Base-by-base conservation (phyloP, 2,329 filamentous ascomycete species). In the Incumbomyces delicatus region DNA sequence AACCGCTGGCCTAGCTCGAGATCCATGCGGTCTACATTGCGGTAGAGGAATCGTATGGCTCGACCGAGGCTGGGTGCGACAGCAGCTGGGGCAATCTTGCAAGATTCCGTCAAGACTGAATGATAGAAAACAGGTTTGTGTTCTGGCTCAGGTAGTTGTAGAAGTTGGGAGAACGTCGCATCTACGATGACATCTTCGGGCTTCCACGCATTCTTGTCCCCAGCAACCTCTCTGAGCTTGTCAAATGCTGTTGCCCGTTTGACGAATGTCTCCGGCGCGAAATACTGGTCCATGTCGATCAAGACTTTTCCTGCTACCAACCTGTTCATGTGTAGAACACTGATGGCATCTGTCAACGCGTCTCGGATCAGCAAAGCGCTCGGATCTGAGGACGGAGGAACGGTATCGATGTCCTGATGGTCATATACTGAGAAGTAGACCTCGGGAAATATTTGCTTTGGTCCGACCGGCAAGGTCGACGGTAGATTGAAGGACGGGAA, bases 81-180 rank as follows among this genome's bases (percentile, higher is more conserved):
- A n/a, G 92, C 92, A 13, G 87, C 88, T 1, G 92, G 92, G 0
- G 89, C 90, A 57, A 96, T 81, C 69, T 95, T 96, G 72, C 92
- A 98, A 49, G 87, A 81, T 65, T 98, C 90, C 0, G 90, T 96
- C 41, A 98, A 79, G 2, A 96, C 81, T 0, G 89, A 85, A 66
- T 98, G 92, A 64, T 95, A 98, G 67, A 95, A 98, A 8, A 98
- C 87, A 1, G 95, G 74, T 66, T 95, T 95, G 68, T 95, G 88
- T 66, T 95, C 87, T 0, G 92, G 80, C 2, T 73, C 75, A 3
- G 92, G 92, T 32, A 98, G 76, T 63, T 87, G 85, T 61, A 95
- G 86, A 35, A 98, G 74, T 65, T 96, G 90, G 1, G 89, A 94
- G 65, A 98, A 98, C 48, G 96, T 87, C 4, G 90, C 88, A 64